These are phyloP conservation scores for Fusarium metavorans DNA, from an alignment of 2,329 filamentous ascomycete species.

Conservation along the genomic window DNA sequence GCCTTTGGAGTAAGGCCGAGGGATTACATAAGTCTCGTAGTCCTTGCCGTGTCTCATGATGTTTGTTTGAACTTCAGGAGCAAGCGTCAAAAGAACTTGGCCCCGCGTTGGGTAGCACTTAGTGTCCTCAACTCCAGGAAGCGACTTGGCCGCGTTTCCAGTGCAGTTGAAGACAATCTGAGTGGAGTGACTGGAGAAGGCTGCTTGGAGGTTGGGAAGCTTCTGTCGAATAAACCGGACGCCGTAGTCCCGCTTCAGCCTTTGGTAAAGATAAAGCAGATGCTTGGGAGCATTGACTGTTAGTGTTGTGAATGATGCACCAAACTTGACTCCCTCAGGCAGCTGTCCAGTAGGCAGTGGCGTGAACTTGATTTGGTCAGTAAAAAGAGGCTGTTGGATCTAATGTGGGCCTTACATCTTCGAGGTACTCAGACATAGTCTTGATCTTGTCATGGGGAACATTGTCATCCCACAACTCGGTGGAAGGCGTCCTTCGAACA, in stretches of 20 bases:
- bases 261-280: conserved; percentile 46
- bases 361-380: conserved; percentile 44
- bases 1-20: conserved; percentile 51
- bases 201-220: conserved; percentile 43
- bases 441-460: conserved; percentile 55
- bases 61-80: conserved; percentile 49
- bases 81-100: conserved; percentile 53
- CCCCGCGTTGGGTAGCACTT: conserved; percentile 57
- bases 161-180: conserved; percentile 52
- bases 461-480: conserved; percentile 56
- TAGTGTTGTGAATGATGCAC: conserved; percentile 51
- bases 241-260: conserved; percentile 45
- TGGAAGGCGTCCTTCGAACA: conserved; percentile 52
- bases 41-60: conserved; percentile 54
- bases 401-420: conserved; percentile 47
- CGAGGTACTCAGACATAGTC: conserved; percentile 54
- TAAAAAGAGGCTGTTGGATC: background rate
- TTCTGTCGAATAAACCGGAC: conserved; percentile 49
- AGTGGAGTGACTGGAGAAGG: conserved; percentile 44
- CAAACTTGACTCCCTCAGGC: conserved; percentile 49
- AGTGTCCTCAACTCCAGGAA: conserved; percentile 52
- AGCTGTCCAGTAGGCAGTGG: conserved; percentile 46
- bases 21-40: conserved; percentile 57
- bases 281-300: conserved; percentile 55
- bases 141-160: conserved; percentile 49